These are phyloP conservation scores for Acanthamoeba healyi DNA, from an alignment of 208 protist genomes.

Conservation along the genomic window DNA sequence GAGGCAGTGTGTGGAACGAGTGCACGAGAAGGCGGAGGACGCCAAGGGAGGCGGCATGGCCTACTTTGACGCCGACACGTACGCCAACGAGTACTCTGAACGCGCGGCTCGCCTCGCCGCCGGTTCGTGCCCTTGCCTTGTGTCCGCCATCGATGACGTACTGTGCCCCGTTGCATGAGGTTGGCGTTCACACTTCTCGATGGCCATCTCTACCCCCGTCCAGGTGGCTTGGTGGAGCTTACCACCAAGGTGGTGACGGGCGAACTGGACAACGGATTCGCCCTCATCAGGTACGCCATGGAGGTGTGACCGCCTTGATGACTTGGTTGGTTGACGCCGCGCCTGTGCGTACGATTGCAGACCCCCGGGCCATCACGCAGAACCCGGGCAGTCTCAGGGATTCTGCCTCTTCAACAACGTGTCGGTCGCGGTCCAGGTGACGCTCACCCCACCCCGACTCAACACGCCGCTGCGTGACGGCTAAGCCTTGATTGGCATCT, in stretches of 20 bases:
- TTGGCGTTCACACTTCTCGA: too few species aligned
- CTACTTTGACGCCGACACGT: slow-evolving; percentile 67
- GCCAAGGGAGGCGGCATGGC: slow-evolving; percentile 21
- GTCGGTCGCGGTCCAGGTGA: background rate
- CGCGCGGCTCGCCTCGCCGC: slow-evolving; percentile 18
- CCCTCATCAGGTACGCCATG: background rate
- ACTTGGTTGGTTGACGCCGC: background rate
- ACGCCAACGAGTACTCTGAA: slow-evolving; percentile 56
- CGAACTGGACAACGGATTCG: slow-evolving; percentile 38
- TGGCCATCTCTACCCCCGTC: background rate
- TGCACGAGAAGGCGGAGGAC: slow-evolving; percentile 52
- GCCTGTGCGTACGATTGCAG: background rate
- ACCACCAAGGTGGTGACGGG: slow-evolving; percentile 52
- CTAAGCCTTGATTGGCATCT: too few species aligned
- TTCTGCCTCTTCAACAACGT: slow-evolving; percentile 62
- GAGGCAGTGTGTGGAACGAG: background rate
- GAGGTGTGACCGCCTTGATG: background rate
- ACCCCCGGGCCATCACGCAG: slow-evolving; percentile 40
- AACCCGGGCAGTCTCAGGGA: background rate
- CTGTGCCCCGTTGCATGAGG: too few species aligned
- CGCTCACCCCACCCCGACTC: background rate
- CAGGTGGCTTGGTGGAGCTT: slow-evolving; percentile 28
- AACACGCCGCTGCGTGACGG: too few species aligned
- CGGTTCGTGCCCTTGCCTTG: background rate
- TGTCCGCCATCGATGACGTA: too few species aligned